A percentile compares a stretch with the other conserved stretches of the same genome.
These are phyloP conservation scores for Tetradesmus lagerheimii DNA, from an alignment of 139 green algal genomes.

Conservation along the genomic window DNA sequence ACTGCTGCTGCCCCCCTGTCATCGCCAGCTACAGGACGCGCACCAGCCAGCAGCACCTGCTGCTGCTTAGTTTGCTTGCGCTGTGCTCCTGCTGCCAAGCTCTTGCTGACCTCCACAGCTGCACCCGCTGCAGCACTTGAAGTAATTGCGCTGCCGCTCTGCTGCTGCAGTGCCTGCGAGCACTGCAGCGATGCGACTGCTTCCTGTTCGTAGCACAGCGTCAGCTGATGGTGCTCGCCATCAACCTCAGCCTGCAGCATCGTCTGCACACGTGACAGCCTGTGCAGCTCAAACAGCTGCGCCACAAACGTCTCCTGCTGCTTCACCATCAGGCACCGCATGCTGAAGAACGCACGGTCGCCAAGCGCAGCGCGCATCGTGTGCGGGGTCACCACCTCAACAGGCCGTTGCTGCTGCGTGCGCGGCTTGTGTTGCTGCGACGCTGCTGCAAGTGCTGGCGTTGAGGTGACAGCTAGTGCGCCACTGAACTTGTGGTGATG, in stretches of 20 bases:
- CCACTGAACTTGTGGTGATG: neutral
- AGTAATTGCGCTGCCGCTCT: neutral
- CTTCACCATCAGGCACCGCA: constrained; percentile 56
- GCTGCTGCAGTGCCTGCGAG: neutral
- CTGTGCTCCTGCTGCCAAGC: neutral
- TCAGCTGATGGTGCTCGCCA: neutral
- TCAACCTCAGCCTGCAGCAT: constrained; percentile 42
- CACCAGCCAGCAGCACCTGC: neutral
- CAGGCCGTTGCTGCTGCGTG: neutral
- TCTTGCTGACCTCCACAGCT: neutral
- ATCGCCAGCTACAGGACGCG: neutral
- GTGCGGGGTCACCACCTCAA: neutral
- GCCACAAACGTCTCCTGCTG: constrained; percentile 62
- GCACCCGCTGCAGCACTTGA: neutral
- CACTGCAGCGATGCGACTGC: constrained; percentile 5
- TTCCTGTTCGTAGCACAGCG: neutral
- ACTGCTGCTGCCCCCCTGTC: constrained; percentile 35
- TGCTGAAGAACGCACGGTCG: constrained; percentile 48
- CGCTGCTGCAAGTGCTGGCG: neutral
- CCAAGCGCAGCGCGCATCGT: constrained; percentile 48
- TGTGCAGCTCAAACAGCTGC: constrained; percentile 69
- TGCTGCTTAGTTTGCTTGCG: neutral
- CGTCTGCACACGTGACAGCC: constrained; percentile 54
- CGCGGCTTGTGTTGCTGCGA: neutral
- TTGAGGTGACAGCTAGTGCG: neutral